These are phyloP conservation scores for Lactarius quietus DNA, from an alignment of 768 basidiomycete species.

Conservation along the genomic window DNA sequence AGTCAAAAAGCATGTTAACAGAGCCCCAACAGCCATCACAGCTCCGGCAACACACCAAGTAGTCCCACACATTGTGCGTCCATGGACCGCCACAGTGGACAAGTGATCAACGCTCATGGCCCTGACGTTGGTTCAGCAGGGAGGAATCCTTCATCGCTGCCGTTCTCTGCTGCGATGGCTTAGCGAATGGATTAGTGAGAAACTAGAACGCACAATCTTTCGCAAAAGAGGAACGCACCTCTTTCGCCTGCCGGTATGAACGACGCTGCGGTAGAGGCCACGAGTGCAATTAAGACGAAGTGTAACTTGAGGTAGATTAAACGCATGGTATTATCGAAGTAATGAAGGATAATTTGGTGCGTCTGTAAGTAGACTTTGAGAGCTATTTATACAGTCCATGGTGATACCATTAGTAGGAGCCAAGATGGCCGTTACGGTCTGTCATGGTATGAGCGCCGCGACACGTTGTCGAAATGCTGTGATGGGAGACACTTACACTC, in stretches of 20 bases:
- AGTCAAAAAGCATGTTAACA: neutral
- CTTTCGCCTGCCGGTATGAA: neutral
- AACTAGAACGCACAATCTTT: neutral
- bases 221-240: neutral
- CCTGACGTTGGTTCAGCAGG: too few species aligned
- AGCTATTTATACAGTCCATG: neutral
- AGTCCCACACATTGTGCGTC: neutral
- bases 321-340: neutral
- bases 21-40: neutral
- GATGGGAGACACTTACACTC: too few species aligned
- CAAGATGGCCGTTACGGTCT: too few species aligned
- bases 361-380: neutral
- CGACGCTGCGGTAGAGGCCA: neutral
- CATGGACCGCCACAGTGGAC: neutral
- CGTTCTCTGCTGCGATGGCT: neutral
- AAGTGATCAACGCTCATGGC: neutral
- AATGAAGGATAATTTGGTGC: too few species aligned
- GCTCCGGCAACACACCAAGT: too few species aligned
- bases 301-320: neutral
- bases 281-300: neutral
- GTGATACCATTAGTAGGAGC: neutral
- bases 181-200: neutral
- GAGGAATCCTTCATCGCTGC: neutral
- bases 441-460: too few species aligned
- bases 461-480: too few species aligned